Evolutionary conservation across 2,329 filamentous ascomycete species (phyloP), one percentile per base, ranked within the genome.

Genomic region (Sarocladiaceae sp.): DNA sequence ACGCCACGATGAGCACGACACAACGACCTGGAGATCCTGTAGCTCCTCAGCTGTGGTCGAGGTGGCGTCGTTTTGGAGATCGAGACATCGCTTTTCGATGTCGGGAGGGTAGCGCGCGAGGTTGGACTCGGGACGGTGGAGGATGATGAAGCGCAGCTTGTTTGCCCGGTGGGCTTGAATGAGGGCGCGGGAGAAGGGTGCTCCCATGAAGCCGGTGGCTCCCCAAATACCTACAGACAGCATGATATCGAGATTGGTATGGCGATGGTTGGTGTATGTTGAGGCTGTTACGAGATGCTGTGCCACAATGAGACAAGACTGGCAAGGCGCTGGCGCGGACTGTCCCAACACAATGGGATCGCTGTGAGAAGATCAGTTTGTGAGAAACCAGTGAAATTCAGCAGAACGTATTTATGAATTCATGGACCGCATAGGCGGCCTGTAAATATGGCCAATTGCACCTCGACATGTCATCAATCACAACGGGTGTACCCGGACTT

Each of bases 201-300:
- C 40, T 7, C 40, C 40, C 40, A 46, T 46, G 23, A 46, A 46
- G 40, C 40, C 40, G n/a, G 40, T 46, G 8, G 40, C 40, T 46
- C 40, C 40, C 40, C 22, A 29, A 25, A 46, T 46, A 25, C 40
- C 40, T 6, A 46, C 40, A 4, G 22, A 5, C 20, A 46, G 15
- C 40, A 46, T 46, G 4, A 6, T 33, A 15, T 8, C 29, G 8
- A 8, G 29, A 15, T 8, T 33, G 29, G 8, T 33, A 15, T 33
- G 29, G 29, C 15, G 29, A 33, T 10, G 29, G 15, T n/a, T n/a
- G n/a, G n/a, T n/a, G n/a, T n/a, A n/a, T n/a, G n/a, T n/a, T n/a
- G n/a, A n/a, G n/a, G n/a, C n/a, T n/a, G n/a, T n/a, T n/a, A n/a
- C n/a, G n/a, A n/a, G n/a, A n/a, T n/a, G n/a, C n/a, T n/a, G n/a